Evolutionary conservation across 257 asterid species (phyloP), one percentile per base, ranked within the genome.

Genomic region (Solanum okadae): DNA sequence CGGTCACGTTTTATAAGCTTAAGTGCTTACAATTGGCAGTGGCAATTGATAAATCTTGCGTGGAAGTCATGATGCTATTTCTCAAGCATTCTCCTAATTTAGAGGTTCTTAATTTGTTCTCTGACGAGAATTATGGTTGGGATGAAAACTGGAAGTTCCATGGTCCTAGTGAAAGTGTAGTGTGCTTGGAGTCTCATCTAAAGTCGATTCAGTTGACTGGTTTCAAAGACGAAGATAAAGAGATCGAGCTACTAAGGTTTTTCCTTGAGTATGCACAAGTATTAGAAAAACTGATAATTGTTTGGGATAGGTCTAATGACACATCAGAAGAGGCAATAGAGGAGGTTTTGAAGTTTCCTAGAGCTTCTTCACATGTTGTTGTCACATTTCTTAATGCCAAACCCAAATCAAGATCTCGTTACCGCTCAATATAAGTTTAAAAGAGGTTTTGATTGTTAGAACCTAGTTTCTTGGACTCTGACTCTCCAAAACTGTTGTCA

Each of bases 1-100:
- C 34, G 0, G 56, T 37, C 72, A 10, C 25, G 37, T 87, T 87
- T 49, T 81, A 75, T 76, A 65, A 35, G 11, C 77, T 76, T 23
- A 76, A 76, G 88, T 49, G 20, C 85, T 87, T 87, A 56, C 35
- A 73, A 63, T 56, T 56, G 63, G 2, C 59, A 1, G 52, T 75
- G 15, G 23, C 14, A 22, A 52, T n/a, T 35, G 52, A 73, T 4
- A 77, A 87, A n/a, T 12, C 0, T 8, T 73, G 37, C 23, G 52
- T 87, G 56, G 25, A 34, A 71, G 12, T 59, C 70, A 23, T 87
- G 85, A 31, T 56, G 23, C 38, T 75, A 1, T 75, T 87, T 38
- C 88, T 87, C 37, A 73, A 75, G 85, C 40, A n/a, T 87, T 75
- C 76, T 76, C 88, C 86, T 56, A 72, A 75, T 42, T 25, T 87